Percentiles rank a stretch among this genome's conserved stretches.
Evolutionary conservation across 1,139 yeast species (phyloP).

Genomic region (Suhomyces yuchorum): DNA sequence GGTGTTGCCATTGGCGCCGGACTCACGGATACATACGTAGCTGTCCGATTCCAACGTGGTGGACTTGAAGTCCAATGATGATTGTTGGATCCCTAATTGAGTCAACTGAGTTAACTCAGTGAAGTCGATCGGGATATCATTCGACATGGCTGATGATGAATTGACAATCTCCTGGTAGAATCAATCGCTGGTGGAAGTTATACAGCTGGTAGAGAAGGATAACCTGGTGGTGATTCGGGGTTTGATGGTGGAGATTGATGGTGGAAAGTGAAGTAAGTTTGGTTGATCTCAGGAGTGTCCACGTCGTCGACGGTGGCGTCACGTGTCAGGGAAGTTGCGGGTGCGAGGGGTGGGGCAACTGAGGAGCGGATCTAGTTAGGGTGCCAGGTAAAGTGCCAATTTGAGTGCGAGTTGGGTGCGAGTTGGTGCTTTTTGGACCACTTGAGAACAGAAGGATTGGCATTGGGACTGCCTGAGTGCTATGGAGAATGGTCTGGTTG

Average conservation of each 20-base stretch:
- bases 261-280: not conserved
- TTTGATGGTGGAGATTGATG: conserved; percentile 6
- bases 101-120: conserved; percentile 91
- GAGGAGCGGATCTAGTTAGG: too few relatives aligned
- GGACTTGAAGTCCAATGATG: conserved; percentile 86
- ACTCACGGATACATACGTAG: conserved; percentile 87
- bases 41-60: conserved; percentile 93
- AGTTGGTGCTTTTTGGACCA: too few relatives aligned
- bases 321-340: conserved; percentile 7
- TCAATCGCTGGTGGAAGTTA: conserved; percentile 1
- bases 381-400: too few relatives aligned
- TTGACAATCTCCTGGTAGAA: conserved; percentile 10
- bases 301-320: conserved; percentile 10
- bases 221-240: conserved; percentile 1
- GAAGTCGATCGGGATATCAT: conserved; percentile 91
- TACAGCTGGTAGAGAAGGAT: conserved; percentile 4
- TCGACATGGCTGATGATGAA: conserved; percentile 27
- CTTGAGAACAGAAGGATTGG: too few relatives aligned
- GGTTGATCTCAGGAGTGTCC: conserved; percentile 11
- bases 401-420: too few relatives aligned
- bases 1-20: conserved; percentile 71
- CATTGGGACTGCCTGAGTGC: too few relatives aligned
- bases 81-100: conserved; percentile 77
- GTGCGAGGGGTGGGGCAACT: not conserved
- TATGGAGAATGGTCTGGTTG: too few relatives aligned